phyloP scores from a whole-genome alignment of 345 rosid genomes.

The Salix koriyanagi region DNA sequence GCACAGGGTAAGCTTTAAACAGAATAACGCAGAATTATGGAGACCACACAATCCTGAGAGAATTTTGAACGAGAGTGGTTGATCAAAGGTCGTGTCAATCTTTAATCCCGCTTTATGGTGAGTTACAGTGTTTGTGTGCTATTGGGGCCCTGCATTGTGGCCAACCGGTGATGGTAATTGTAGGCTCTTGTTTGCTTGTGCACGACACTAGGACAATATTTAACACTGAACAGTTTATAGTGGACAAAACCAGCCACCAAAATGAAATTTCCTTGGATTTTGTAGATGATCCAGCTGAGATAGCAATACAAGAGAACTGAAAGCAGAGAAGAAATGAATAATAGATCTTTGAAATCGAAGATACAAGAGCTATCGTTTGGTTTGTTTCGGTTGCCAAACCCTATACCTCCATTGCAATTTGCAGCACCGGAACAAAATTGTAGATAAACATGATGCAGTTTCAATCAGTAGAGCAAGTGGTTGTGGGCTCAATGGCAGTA shows the following conservation, averaged over 20 bases:
- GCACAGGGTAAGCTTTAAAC: not conserved
- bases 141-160: slow-evolving; percentile 34
- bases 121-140: slow-evolving; percentile 22
- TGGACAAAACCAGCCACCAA: slow-evolving; percentile 36
- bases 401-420: not conserved
- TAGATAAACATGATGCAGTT: not conserved
- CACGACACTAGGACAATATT: slow-evolving; percentile 22
- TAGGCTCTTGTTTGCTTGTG: slow-evolving; percentile 34
- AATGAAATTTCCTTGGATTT: slow-evolving; percentile 4
- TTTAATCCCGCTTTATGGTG: slow-evolving; percentile 24
- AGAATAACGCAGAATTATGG: slow-evolving; percentile 4
- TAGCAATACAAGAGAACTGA: not conserved
- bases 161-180: slow-evolving; percentile 23
- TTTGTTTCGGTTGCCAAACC: not conserved
- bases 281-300: not conserved
- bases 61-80: slow-evolving; percentile 12
- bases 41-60: slow-evolving; percentile 15
- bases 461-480: not conserved
- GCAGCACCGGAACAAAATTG: not conserved
- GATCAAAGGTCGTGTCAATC: slow-evolving; percentile 45
- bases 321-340: not conserved
- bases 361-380: too few species aligned
- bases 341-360: too few species aligned
- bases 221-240: slow-evolving; percentile 6
- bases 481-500: not conserved